Percentiles rank a stretch among this genome's conserved stretches.
Conservation (phyloP, 257 asterid genomes). For the Solanum habrochaites region DNA sequence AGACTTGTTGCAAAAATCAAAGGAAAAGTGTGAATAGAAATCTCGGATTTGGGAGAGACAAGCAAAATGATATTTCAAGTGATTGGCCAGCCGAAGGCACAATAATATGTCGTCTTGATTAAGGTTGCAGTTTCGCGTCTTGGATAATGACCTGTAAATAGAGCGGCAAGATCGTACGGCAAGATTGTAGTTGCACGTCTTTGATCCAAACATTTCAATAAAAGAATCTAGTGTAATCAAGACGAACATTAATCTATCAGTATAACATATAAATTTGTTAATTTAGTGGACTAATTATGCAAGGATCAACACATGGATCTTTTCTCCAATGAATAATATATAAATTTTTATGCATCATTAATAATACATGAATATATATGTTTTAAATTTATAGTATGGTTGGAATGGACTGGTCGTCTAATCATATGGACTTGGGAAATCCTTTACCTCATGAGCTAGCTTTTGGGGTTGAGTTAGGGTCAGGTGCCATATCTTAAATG, state of each 20-base stretch:
- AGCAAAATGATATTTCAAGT: not conserved
- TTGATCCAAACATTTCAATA: not conserved
- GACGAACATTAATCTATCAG: not conserved
- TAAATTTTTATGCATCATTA: not conserved
- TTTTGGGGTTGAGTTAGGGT: not conserved
- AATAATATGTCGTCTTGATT: not conserved
- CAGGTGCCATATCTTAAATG: not conserved
- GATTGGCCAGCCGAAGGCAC: not conserved
- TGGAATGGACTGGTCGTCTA: not conserved
- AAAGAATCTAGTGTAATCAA: not conserved
- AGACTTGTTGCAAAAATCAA: not conserved
- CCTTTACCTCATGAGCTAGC: not conserved
- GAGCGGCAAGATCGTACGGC: not conserved
- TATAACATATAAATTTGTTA: not conserved
- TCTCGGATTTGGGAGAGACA: not conserved
- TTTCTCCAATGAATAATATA: not conserved
- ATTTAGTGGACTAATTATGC: not conserved
- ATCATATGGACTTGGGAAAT: not conserved
- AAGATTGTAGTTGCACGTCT: not conserved
- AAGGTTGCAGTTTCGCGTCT: not conserved
- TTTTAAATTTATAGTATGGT: not conserved
- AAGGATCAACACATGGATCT: not conserved
- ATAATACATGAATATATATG: not conserved
- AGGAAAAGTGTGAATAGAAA: not conserved
- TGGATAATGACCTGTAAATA: not conserved